These are phyloP conservation scores for Ligustrum vulgare DNA, from an alignment of 257 asterid genomes.

Conservation along the genomic window DNA sequence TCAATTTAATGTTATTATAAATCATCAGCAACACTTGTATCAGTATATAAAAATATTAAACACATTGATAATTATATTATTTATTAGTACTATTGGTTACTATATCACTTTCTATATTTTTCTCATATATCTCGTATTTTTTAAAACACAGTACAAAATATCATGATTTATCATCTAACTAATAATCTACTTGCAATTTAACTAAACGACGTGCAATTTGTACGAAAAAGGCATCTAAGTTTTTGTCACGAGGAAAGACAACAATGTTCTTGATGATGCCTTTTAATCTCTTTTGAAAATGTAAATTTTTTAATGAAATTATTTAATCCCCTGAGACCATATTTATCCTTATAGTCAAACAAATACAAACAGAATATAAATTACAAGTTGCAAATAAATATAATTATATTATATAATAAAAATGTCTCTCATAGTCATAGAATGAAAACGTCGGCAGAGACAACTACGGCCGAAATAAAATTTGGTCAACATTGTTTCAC, in stretches of 20 bases:
- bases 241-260: neutral
- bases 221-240: neutral
- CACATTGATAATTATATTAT: too few relatives aligned
- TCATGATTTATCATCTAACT: neutral
- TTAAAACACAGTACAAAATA: neutral
- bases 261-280: neutral
- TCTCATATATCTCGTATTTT: too few relatives aligned
- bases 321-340: neutral
- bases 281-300: neutral
- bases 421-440: too few relatives aligned
- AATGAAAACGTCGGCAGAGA: neutral
- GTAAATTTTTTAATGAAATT: neutral
- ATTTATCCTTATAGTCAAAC: neutral
- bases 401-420: neutral
- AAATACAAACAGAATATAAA: neutral
- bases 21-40: too few relatives aligned
- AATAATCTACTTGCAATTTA: neutral
- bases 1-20: too few relatives aligned
- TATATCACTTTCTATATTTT: too few relatives aligned
- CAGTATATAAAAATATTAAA: too few relatives aligned
- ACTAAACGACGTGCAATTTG: too few relatives aligned
- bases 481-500: constrained; percentile 3
- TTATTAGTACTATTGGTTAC: too few relatives aligned
- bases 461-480: neutral
- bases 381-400: neutral